Evolutionary conservation across 306 rosid species (phyloP), one percentile per base, ranked within the genome.

Genomic region (Begonia loranthoides): DNA sequence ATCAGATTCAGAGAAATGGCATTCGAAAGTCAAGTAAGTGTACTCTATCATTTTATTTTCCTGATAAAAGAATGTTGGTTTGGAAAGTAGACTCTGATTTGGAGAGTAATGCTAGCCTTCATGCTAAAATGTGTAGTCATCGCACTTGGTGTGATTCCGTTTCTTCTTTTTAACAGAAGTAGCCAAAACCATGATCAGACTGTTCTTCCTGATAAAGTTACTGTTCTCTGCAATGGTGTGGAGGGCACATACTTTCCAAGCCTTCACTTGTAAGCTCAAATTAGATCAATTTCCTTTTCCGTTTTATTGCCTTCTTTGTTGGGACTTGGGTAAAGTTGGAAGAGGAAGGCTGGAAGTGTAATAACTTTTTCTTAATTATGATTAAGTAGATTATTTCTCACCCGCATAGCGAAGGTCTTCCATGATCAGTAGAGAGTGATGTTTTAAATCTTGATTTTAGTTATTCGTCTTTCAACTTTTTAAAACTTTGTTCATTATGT

Each of bases 221-320:
- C 79, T 38, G 99, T 92, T 69, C 76, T 92, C 68, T 87, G 96
- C 86, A 87, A 92, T 58, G 79, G 82, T 38, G 79, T 92, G 66
- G 84, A 92, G 75, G 99, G 99, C 76, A 52, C 71, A 73, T 92
- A 92, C 70, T 87, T 86, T 83, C 92, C 99, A 48, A 87, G 96
- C 75, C 96, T 92, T 68, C 99, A 92, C 79, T 68, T 65, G 99
- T 92, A 83, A 87, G 99, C 66, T 39, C 17, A 50, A 13, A 21
- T 13, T 44, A 36, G 16, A 17, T 50, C 36, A 13, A 10, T 21
- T 50, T 33, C 9, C 49, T 54, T 38, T 17, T 44, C 45, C 15
- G 50, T 33, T 13, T 45, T 65, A 47, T 47, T 51, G 52, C 51
- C 36, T n/a, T 45, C 45, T 60, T 14, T 50, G 10, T 28, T 28